Percentiles rank a stretch among this genome's conserved stretches.
Conservation (phyloP, 495 filamentous ascomycete species). For the Podospora pseudopauciseta region DNA sequence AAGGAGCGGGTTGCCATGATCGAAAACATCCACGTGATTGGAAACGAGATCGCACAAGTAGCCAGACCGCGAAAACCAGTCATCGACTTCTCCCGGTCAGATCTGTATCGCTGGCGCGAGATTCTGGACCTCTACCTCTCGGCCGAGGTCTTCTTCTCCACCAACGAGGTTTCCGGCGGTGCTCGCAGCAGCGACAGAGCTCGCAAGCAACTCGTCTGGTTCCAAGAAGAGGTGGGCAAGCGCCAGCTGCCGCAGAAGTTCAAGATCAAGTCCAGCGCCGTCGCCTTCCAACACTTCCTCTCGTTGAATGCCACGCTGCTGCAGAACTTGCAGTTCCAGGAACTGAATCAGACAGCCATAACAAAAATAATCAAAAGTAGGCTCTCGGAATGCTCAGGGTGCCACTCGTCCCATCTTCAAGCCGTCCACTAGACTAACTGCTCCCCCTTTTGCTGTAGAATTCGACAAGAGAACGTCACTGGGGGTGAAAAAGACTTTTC, state of each 20-base stretch:
- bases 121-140: conserved; percentile 71
- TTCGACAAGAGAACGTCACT: conserved; percentile 76
- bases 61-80: conserved; percentile 47
- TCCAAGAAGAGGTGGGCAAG: conserved; percentile 52
- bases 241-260: conserved; percentile 52
- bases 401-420: background rate
- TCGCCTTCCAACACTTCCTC: conserved; percentile 59
- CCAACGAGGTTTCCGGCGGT: conserved; percentile 56
- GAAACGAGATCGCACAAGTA: conserved; percentile 53
- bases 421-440: conserved; percentile 1
- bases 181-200: conserved; percentile 52
- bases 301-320: conserved; percentile 61
- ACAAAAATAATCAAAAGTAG: conserved; percentile 76
- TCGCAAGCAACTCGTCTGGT: conserved; percentile 54
- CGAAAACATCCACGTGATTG: conserved; percentile 51
- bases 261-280: conserved; percentile 53
- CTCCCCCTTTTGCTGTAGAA: conserved; percentile 42
- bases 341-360: conserved; percentile 66
- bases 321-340: conserved; percentile 66
- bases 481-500: conserved; percentile 52
- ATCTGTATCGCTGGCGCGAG: conserved; percentile 67
- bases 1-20: conserved; percentile 54
- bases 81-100: conserved; percentile 51
- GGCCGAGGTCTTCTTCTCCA: conserved; percentile 69
- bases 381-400: background rate